phyloP scores from a whole-genome alignment of 352 stramenopile species.

The Phytophthora sp. region DNA sequence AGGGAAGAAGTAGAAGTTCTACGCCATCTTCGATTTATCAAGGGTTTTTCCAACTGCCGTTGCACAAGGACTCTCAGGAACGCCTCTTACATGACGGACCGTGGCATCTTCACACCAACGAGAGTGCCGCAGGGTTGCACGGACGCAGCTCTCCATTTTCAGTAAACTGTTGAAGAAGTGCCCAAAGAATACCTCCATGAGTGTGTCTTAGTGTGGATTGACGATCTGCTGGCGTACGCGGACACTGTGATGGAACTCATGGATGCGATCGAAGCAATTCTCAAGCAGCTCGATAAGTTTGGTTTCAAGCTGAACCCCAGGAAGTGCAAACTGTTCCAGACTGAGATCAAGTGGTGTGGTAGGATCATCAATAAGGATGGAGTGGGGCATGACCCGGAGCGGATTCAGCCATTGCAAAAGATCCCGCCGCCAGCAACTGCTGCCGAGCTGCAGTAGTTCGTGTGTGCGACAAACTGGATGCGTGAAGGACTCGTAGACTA shows the following conservation, averaged over 20 bases:
- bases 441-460: background rate
- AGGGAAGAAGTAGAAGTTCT: slow-evolving; percentile 10
- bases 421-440: background rate
- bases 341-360: background rate
- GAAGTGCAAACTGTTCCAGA: background rate
- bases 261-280: background rate
- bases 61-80: background rate
- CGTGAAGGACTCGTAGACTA: background rate
- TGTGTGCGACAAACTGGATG: background rate
- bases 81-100: background rate
- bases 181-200: background rate
- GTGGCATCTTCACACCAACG: background rate
- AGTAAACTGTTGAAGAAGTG: background rate
- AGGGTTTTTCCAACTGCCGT: background rate
- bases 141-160: background rate
- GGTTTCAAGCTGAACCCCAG: background rate
- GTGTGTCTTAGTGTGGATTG: background rate
- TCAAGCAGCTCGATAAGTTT: background rate
- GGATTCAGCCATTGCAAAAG: background rate
- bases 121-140: background rate
- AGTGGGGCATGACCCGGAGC: background rate
- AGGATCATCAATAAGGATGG: background rate
- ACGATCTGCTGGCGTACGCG: background rate
- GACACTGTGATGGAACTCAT: background rate
- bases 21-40: background rate